Percentiles rank a stretch among this genome's conserved stretches.
Conservation (phyloP, 768 basidiomycete genomes). For the Boletus coccyginus region DNA sequence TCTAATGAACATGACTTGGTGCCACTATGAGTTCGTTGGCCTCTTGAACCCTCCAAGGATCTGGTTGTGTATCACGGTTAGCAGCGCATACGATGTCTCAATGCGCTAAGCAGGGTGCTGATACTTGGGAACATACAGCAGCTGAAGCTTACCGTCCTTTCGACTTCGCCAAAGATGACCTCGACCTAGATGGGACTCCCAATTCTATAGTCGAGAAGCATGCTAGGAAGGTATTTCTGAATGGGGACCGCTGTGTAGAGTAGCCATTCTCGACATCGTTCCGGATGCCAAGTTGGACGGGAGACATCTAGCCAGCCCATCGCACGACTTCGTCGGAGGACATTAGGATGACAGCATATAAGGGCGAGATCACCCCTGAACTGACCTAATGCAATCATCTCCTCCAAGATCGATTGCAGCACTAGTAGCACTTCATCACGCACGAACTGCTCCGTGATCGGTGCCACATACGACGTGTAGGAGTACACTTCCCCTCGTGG, state of each 20-base stretch:
- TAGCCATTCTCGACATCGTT: conserved; percentile 39
- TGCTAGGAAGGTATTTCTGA: conserved; percentile 52
- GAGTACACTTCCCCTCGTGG: conserved; percentile 23
- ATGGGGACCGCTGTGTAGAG: conserved; percentile 40
- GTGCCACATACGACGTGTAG: conserved; percentile 41
- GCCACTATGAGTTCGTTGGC: neutral
- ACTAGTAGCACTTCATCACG: conserved; percentile 44
- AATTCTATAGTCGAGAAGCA: conserved; percentile 52
- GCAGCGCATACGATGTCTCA: conserved; percentile 35
- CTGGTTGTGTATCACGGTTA: conserved; percentile 48
- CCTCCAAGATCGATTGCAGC: conserved; percentile 44
- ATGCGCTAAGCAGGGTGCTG: conserved; percentile 41
- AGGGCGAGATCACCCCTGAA: neutral
- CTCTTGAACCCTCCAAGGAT: conserved; percentile 38
- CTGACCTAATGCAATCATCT: conserved; percentile 43
- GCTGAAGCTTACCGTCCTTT: conserved; percentile 7
- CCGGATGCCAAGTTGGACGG: conserved; percentile 41
- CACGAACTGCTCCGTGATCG: conserved; percentile 41
- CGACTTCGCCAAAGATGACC: conserved; percentile 58
- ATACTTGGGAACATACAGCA: neutral
- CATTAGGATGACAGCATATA: neutral
- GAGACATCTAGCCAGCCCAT: conserved; percentile 45
- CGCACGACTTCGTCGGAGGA: conserved; percentile 12
- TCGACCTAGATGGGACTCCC: conserved; percentile 65
- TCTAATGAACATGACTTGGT: neutral